Conservation (phyloP, 2,329 filamentous ascomycete genomes). For the Ophioceras dolichostomum region DNA sequence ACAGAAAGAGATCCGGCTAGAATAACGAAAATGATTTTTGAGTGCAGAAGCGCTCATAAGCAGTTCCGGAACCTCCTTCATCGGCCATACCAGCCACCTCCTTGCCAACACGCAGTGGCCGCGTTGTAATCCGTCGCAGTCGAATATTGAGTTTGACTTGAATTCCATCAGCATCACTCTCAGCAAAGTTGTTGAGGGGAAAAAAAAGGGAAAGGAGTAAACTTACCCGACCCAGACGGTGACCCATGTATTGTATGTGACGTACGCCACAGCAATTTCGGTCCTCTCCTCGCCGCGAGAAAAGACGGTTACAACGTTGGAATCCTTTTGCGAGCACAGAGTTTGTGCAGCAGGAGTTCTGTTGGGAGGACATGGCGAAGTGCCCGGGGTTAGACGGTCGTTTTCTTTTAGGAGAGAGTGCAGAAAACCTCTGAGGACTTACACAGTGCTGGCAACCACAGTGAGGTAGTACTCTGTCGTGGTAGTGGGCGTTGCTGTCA, state of each 20-base stretch:
- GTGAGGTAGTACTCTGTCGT: not conserved
- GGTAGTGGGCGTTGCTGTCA: conserved; percentile 3
- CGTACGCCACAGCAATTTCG: conserved; percentile 7
- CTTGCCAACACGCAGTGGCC: conserved; percentile 11
- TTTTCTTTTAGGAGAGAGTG: not conserved
- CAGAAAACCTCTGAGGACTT: conserved; percentile 1
- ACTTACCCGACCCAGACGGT: conserved; percentile 13
- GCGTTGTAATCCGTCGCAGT: conserved; percentile 9
- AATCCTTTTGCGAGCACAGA: conserved; percentile 8
- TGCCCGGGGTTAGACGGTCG: not conserved
- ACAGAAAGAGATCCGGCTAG: no score
- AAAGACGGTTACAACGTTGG: conserved; percentile 8
- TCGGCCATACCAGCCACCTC: conserved; percentile 11
- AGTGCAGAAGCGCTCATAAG: no score
- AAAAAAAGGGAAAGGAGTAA: not conserved
- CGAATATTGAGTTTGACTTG: conserved; percentile 10
- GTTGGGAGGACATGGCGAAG: not conserved
- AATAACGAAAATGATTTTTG: no score
- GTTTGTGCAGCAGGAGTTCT: conserved; percentile 12
- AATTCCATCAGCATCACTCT: no score
- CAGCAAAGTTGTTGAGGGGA: conserved; percentile 5
- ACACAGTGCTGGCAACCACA: conserved; percentile 8
- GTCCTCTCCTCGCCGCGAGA: conserved; percentile 7
- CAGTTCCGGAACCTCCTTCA: no score
- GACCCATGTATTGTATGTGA: conserved; percentile 6